Evolutionary conservation across 345 rosid species (phyloP), one percentile per base, ranked within the genome.

Genomic region (Viola odorata): DNA sequence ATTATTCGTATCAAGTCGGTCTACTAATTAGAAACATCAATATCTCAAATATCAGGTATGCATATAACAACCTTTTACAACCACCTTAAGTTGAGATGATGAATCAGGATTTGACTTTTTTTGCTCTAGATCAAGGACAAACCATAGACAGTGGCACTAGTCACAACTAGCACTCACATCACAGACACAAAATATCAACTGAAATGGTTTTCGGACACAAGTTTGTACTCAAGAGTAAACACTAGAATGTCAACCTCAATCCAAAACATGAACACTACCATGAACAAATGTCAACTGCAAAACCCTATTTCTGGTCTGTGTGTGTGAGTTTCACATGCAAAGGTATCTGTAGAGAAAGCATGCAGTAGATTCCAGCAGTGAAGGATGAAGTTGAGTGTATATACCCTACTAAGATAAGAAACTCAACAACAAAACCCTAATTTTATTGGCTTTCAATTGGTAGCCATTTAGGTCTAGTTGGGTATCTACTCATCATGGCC

Each of bases 401-500:
- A 14, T 41, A 50, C 50, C 50, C 62, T 40, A 8, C 41, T 47
- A 15, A 7, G 12, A n/a, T 37, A 61, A 38, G 16, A 55, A 44
- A 40, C 11, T 5, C 38, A 42, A 4, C 41, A 41, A 41, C 38
- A 32, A 36, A 37, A 41, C 54, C 47, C 14, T 37, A 3, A 1
- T 16, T 15, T 7, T 40, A 8, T 38, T 38, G n/a, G n/a, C 47
- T 17, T 16, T 23, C 4, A 50, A 41, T 50, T 14, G 36, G 41
- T 32, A 36, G 32, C 52, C 64, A 79, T 61, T 61, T 58, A 12
- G 57, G 44, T 58, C 60, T 63, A 61, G 77, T 68, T 64, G 74
- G 16, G 44, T 37, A 45, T 64, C 76, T 65, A 76, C 51, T 72
- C 77, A 68, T 69, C 71, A 58, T 32, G 8, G 32, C 54, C 48